Evolutionary conservation across 495 filamentous ascomycete species (phyloP).

Genomic region (Acidiella bohemica): DNA sequence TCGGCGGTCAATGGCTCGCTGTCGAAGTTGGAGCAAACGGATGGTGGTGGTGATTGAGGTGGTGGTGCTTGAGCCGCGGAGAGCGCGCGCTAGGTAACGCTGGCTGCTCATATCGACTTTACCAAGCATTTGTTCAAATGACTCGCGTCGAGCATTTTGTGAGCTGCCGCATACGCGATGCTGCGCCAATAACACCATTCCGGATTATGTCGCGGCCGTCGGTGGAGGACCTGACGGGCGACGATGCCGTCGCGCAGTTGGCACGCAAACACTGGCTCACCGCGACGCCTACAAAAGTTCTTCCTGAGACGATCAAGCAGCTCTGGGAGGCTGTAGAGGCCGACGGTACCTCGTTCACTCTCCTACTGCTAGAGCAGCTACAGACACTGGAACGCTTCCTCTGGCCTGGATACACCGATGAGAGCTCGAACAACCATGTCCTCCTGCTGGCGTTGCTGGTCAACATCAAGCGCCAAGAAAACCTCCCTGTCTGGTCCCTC

Average conservation of each 20-base stretch:
- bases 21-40: no score
- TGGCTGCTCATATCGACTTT: no score
- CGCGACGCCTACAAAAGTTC: constrained; percentile 51
- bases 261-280: constrained; percentile 79
- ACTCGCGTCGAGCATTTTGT: no score
- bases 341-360: constrained; percentile 59
- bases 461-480: constrained; percentile 78
- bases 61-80: background rate
- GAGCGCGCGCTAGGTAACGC: background rate
- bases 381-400: constrained; percentile 88
- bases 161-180: no score
- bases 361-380: constrained; percentile 76
- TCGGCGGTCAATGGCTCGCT: constrained; percentile 12
- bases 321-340: constrained; percentile 85
- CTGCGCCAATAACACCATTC: no score
- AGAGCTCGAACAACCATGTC: constrained; percentile 81
- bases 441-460: constrained; percentile 71
- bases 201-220: constrained; percentile 34
- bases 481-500: constrained; percentile 73
- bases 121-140: no score
- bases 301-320: constrained; percentile 68
- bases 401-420: constrained; percentile 85
- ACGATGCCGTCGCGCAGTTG: constrained; percentile 67
- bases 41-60: background rate
- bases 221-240: constrained; percentile 57